phyloP scores from a whole-genome alignment of 2,329 filamentous ascomycete species.

The Penicillium sp. region DNA sequence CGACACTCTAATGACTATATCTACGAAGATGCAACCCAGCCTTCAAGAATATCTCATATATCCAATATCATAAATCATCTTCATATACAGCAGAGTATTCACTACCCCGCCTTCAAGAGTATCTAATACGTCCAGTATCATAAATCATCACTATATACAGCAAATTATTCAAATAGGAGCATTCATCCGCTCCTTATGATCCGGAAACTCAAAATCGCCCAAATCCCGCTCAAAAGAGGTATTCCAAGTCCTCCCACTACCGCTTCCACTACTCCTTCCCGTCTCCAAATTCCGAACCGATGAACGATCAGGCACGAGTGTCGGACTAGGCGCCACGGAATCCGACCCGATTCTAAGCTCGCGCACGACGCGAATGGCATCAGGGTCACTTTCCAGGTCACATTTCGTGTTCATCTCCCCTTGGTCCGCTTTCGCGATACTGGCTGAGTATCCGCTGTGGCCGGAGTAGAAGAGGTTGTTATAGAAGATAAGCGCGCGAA shows the following conservation, averaged over 20 bases:
- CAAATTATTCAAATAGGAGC: slow-evolving; percentile 6
- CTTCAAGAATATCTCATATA: no score
- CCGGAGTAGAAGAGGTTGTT: slow-evolving; percentile 18
- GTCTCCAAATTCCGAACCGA: slow-evolving; percentile 7
- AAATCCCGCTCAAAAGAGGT: slow-evolving; percentile 19
- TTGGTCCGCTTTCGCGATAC: slow-evolving; percentile 18
- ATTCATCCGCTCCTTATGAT: slow-evolving; percentile 24
- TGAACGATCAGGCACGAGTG: background rate
- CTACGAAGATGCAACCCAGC: no score
- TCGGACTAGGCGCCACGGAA: background rate
- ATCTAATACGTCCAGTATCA: no score
- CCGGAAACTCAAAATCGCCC: slow-evolving; percentile 22
- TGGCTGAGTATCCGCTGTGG: slow-evolving; percentile 22
- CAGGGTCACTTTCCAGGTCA: background rate
- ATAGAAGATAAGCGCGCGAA: slow-evolving; percentile 16
- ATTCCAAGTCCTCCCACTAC: background rate
- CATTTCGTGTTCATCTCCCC: slow-evolving; percentile 9
- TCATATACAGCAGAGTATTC: no score
- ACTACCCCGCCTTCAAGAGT: no score
- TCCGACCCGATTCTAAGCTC: slow-evolving; percentile 26
- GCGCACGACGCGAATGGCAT: slow-evolving; percentile 28
- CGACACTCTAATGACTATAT: no score
- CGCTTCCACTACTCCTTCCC: background rate
- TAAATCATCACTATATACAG: no score
- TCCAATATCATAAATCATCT: no score